A percentile compares a stretch with the other conserved stretches of the same genome.
Evolutionary conservation across 164 flowering plant genomes (phyloP).

Genomic region (Pachysandra terminalis): DNA sequence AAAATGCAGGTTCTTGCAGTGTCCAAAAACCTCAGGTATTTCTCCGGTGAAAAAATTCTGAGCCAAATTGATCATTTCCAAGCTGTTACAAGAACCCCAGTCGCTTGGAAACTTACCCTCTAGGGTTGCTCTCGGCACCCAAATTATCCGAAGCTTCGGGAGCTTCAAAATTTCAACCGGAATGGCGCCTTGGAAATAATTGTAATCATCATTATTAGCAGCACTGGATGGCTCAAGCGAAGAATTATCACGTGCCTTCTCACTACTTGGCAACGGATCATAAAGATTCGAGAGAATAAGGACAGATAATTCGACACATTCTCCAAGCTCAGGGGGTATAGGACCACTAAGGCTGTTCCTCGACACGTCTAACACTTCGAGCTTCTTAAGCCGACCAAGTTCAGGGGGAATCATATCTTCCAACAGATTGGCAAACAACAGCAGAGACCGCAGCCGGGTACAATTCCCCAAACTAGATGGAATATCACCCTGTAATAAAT

Average conservation of each 20-base stretch:
- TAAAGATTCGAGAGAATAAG: conserved; percentile 64
- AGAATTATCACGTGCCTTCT: conserved; percentile 9
- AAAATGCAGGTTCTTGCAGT: conserved; percentile 55
- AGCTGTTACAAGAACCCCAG: conserved; percentile 71
- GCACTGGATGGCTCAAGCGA: conserved; percentile 16
- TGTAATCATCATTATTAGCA: conserved; percentile 53
- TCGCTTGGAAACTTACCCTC: conserved; percentile 50
- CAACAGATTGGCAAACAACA: conserved; percentile 62
- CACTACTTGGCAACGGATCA: conserved; percentile 31
- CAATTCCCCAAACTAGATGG: conserved; percentile 63
- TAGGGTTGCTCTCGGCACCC: conserved; percentile 74
- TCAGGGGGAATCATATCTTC: conserved; percentile 50
- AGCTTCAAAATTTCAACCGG: conserved; percentile 53
- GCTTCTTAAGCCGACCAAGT: conserved; percentile 54
- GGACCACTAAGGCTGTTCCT: conserved; percentile 55
- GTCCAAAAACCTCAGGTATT: conserved; percentile 34
- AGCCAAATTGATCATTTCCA: conserved; percentile 78
- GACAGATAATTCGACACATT: conserved; percentile 41
- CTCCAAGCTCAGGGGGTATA: conserved; percentile 49
- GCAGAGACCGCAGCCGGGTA: conserved; percentile 30
- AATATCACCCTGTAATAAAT: conserved; percentile 41
- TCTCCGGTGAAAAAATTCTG: conserved; percentile 58
- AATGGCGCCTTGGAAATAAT: conserved; percentile 63
- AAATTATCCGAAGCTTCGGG: conserved; percentile 67
- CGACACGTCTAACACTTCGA: conserved; percentile 70